phyloP scores from a whole-genome alignment of 768 basidiomycete species.

The Tephrocybe sp. region DNA sequence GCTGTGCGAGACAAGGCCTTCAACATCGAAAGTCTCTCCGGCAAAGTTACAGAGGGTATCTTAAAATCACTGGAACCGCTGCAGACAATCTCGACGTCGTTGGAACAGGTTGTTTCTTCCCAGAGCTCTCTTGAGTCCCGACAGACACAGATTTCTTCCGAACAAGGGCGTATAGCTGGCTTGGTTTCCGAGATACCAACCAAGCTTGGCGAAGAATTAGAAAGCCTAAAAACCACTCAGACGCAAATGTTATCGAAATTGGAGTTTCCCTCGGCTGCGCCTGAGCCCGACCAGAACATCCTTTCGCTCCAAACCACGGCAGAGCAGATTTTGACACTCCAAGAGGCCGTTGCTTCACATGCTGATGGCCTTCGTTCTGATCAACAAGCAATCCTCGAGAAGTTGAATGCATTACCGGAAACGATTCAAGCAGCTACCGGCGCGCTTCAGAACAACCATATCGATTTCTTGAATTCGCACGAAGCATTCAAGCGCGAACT shows the following conservation, averaged over 20 bases:
- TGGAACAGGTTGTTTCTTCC: slow-evolving; percentile 39
- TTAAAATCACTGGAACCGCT: slow-evolving; percentile 39
- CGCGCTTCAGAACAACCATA: slow-evolving; percentile 57
- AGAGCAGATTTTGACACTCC: slow-evolving; percentile 48
- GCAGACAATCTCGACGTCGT: slow-evolving; percentile 33
- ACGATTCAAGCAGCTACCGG: slow-evolving; percentile 50
- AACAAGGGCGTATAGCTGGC: slow-evolving; percentile 38
- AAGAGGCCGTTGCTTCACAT: slow-evolving; percentile 46
- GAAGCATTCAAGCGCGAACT: slow-evolving; percentile 59
- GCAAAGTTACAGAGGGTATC: slow-evolving; percentile 55
- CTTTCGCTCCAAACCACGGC: slow-evolving; percentile 45
- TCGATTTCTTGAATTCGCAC: slow-evolving; percentile 58
- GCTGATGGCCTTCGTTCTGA: slow-evolving; percentile 47
- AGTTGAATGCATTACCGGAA: slow-evolving; percentile 58
- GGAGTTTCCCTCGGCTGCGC: slow-evolving; percentile 21
- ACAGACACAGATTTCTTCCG: slow-evolving; percentile 35
- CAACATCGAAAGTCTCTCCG: slow-evolving; percentile 56
- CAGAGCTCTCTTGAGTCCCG: slow-evolving; percentile 39
- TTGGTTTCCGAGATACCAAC: slow-evolving; percentile 47
- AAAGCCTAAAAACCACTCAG: slow-evolving; percentile 38
- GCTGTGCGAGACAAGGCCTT: slow-evolving; percentile 73
- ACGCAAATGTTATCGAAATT: slow-evolving; percentile 31
- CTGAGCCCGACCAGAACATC: slow-evolving; percentile 32
- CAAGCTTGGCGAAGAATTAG: slow-evolving; percentile 42
- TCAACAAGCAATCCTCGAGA: slow-evolving; percentile 51